A percentile compares a stretch with the other conserved stretches of the same genome.
Evolutionary conservation across 1,284 basidiomycete species (phyloP).

Genomic region (Megacollybia platyphylla): DNA sequence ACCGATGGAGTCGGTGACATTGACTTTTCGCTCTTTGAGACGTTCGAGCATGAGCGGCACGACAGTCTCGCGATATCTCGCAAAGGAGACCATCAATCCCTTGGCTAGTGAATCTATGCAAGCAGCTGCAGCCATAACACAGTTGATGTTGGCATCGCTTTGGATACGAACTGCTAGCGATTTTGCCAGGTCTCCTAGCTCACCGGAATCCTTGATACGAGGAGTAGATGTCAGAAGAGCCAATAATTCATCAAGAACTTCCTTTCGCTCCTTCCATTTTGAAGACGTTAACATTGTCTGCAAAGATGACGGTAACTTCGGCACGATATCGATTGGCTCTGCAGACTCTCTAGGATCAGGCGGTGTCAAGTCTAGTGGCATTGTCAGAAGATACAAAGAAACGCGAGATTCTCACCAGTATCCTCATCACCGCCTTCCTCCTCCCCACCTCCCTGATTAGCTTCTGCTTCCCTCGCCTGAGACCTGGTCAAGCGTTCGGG

Average conservation of each 20-base stretch:
- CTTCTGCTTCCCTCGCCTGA: slow-evolving; percentile 65
- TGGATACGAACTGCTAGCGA: slow-evolving; percentile 75
- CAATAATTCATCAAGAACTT: slow-evolving; percentile 78
- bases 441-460: slow-evolving; percentile 27
- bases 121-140: slow-evolving; percentile 82
- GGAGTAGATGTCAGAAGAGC: slow-evolving; percentile 63
- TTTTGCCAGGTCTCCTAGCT: slow-evolving; percentile 63
- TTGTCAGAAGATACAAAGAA: background rate
- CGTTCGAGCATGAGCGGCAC: slow-evolving; percentile 80
- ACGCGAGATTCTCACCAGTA: slow-evolving; percentile 17
- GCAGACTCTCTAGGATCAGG: slow-evolving; percentile 78
- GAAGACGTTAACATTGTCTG: slow-evolving; percentile 70
- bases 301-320: slow-evolving; percentile 67
- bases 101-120: slow-evolving; percentile 82
- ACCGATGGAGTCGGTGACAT: slow-evolving; percentile 83
- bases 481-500: slow-evolving; percentile 73
- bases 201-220: slow-evolving; percentile 68
- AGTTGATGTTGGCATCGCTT: slow-evolving; percentile 91
- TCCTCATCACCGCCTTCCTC: slow-evolving; percentile 23
- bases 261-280: slow-evolving; percentile 98
- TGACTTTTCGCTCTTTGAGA: slow-evolving; percentile 89
- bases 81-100: slow-evolving; percentile 69
- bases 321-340: slow-evolving; percentile 73
- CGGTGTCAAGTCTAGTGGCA: slow-evolving; percentile 25
- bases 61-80: slow-evolving; percentile 61